Evolutionary conservation across 2,329 filamentous ascomycete genomes (phyloP).

Genomic region (Colletotrichum neosansevieriae): DNA sequence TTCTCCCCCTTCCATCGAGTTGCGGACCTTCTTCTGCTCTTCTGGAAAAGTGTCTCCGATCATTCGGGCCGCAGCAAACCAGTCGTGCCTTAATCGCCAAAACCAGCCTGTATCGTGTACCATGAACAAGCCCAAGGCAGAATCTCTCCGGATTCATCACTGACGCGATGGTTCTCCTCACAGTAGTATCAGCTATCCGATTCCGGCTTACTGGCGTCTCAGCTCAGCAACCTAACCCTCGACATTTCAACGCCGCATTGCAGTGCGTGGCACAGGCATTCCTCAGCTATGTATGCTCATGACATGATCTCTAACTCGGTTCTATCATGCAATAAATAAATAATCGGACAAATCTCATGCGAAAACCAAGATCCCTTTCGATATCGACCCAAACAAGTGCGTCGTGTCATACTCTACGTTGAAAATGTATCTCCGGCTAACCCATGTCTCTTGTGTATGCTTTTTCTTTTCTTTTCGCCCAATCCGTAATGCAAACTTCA

Average conservation of each 20-base stretch:
- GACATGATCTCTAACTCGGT: slow-evolving; percentile 1
- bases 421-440: slow-evolving; percentile 21
- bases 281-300: not conserved
- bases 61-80: not conserved
- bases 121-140: not conserved
- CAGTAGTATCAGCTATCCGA: not conserved
- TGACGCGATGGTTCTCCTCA: not conserved
- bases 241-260: not conserved
- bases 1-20: not conserved
- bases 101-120: not conserved
- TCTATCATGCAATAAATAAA: not conserved
- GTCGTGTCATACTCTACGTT: slow-evolving; percentile 18
- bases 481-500: slow-evolving; percentile 17
- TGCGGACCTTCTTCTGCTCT: not conserved
- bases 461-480: slow-evolving; percentile 25
- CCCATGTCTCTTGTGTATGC: slow-evolving; percentile 33
- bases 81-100: not conserved
- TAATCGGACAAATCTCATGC: not conserved
- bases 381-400: slow-evolving; percentile 4
- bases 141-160: not conserved
- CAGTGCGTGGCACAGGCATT: slow-evolving; percentile 4
- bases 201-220: slow-evolving; percentile 5
- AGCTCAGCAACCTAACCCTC: not conserved
- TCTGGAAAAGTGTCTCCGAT: not conserved
- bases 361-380: not conserved